Conservation (phyloP, 495 filamentous ascomycete species). For the Penicillium cinerascens region DNA sequence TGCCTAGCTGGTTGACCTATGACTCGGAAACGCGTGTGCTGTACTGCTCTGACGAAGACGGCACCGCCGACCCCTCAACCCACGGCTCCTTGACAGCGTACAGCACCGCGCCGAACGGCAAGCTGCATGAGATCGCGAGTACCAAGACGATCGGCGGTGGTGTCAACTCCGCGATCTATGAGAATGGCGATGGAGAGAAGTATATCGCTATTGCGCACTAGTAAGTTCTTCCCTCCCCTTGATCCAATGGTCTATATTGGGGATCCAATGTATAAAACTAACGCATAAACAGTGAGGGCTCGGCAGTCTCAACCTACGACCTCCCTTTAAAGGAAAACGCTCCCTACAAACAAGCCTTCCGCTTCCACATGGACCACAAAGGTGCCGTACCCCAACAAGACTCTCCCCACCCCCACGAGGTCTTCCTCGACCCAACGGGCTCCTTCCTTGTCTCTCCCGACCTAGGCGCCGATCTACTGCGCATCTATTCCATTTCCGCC, state of each 20-base stretch:
- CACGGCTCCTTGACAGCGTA: constrained; percentile 33
- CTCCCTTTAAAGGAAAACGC: constrained; percentile 26
- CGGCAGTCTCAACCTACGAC: constrained; percentile 35
- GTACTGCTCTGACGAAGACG: constrained; percentile 64
- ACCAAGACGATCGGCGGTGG: constrained; percentile 31
- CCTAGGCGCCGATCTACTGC: constrained; percentile 67
- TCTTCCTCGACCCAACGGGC: constrained; percentile 65
- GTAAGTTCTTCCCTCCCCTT: constrained; percentile 29
- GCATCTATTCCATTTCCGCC: constrained; percentile 55
- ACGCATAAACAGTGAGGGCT: constrained; percentile 25
- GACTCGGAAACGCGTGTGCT: constrained; percentile 50
- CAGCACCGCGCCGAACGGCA: constrained; percentile 17
- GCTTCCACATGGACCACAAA: constrained; percentile 47
- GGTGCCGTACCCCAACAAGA: constrained; percentile 58
- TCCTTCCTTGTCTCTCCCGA: constrained; percentile 65
- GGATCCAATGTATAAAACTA: constrained; percentile 3
- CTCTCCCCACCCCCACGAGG: constrained; percentile 66
- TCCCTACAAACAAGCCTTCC: constrained; percentile 42
- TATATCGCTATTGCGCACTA: constrained; percentile 47
- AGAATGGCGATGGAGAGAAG: constrained; percentile 23
- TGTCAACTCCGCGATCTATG: constrained; percentile 40
- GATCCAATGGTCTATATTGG: background rate
- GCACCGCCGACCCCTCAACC: constrained; percentile 27
- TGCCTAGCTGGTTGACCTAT: constrained; percentile 59
- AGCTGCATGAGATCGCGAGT: constrained; percentile 23